These are phyloP conservation scores for Shiraia bambusicola DNA, from an alignment of 2,329 filamentous ascomycete species.

Conservation along the genomic window DNA sequence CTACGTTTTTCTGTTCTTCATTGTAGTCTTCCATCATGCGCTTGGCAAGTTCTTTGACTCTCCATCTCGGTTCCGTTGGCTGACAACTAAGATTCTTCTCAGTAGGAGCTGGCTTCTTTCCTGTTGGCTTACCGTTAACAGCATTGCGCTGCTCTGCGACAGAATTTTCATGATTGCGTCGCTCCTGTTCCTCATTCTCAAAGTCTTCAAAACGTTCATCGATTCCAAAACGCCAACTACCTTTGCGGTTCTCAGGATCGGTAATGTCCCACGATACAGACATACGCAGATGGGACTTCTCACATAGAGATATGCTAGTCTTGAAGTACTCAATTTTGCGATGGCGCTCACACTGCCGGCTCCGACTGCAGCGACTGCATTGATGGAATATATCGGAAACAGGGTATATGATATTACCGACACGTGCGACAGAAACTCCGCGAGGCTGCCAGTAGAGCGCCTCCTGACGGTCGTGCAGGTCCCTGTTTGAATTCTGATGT, in stretches of 20 bases:
- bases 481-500: neutral
- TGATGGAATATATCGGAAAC: conserved; percentile 7
- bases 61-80: neutral
- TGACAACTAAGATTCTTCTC: neutral
- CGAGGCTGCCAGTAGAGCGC: neutral
- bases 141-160: neutral
- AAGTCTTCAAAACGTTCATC: conserved; percentile 2
- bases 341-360: conserved; percentile 4
- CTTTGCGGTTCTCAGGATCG: conserved; percentile 13
- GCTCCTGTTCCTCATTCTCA: neutral
- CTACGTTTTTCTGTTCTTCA: neutral
- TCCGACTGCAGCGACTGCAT: neutral
- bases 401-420: conserved; percentile 1
- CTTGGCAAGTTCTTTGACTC: neutral
- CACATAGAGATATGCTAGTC: conserved; percentile 13
- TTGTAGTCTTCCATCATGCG: conserved; percentile 5
- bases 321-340: neutral
- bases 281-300: conserved; percentile 9
- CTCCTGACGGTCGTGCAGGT: neutral
- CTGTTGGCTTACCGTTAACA: neutral
- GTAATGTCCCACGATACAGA: conserved; percentile 10
- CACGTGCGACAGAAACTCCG: neutral
- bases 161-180: neutral
- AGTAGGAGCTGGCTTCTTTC: neutral
- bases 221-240: conserved; percentile 12